Conservation (phyloP, 1,284 basidiomycete genomes). For the Austroboletus novae-zelandiae region DNA sequence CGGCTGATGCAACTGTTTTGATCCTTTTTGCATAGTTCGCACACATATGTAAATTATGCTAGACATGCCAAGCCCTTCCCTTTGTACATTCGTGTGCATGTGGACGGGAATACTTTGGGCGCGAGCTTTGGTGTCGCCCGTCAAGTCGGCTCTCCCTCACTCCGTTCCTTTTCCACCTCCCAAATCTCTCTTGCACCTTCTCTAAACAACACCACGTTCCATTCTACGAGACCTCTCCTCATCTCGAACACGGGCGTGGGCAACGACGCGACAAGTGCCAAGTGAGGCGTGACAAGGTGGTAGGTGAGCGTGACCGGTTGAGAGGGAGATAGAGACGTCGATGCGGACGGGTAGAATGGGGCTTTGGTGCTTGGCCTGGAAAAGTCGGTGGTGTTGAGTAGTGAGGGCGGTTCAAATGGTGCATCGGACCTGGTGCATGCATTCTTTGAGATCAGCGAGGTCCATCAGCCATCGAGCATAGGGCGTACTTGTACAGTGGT, state of each 20-base stretch:
- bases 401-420: slow-evolving; percentile 13
- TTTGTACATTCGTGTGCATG: neutral
- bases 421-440: slow-evolving; percentile 37
- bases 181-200: slow-evolving; percentile 78
- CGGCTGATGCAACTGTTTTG: slow-evolving; percentile 44
- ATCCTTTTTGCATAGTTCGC: no score
- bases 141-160: slow-evolving; percentile 31
- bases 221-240: slow-evolving; percentile 83
- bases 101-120: no score
- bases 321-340: slow-evolving; percentile 59
- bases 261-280: slow-evolving; percentile 81
- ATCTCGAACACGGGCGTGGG: slow-evolving; percentile 79
- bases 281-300: slow-evolving; percentile 78
- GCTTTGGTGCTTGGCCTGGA: slow-evolving; percentile 11
- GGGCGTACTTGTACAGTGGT: slow-evolving; percentile 72
- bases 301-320: slow-evolving; percentile 75
- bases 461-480: neutral
- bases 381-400: slow-evolving; percentile 3
- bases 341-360: slow-evolving; percentile 37
- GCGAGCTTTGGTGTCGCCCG: neutral
- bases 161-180: slow-evolving; percentile 62
- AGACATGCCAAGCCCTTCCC: neutral
- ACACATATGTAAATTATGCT: no score
- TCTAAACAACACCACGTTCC: slow-evolving; percentile 88
- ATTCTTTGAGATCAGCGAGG: neutral